Conservation (phyloP, 1,139 yeast species). For the Komagataea norvegica region DNA sequence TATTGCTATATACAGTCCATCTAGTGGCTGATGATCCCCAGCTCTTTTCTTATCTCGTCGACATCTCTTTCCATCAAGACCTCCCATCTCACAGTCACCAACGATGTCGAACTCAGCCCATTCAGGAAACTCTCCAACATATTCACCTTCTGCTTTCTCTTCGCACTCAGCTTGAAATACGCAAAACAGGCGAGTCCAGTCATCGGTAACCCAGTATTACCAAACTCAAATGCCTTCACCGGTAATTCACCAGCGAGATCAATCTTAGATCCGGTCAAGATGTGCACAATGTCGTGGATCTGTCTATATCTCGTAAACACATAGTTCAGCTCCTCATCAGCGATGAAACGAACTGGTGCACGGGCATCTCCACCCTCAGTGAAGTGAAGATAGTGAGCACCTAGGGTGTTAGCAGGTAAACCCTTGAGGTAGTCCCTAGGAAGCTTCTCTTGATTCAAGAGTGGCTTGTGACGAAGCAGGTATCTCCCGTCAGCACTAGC, state of each 20-base stretch:
- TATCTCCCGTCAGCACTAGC: slow-evolving; percentile 70
- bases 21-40: slow-evolving; percentile 32
- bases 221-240: slow-evolving; percentile 85
- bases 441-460: slow-evolving; percentile 71
- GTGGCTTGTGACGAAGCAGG: slow-evolving; percentile 72
- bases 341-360: slow-evolving; percentile 79
- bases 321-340: slow-evolving; percentile 86
- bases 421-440: slow-evolving; percentile 55
- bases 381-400: slow-evolving; percentile 74
- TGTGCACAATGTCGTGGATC: slow-evolving; percentile 95
- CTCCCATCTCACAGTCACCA: slow-evolving; percentile 94
- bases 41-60: slow-evolving; percentile 61
- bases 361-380: slow-evolving; percentile 94
- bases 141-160: slow-evolving; percentile 41
- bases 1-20: too few relatives aligned
- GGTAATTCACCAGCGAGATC: slow-evolving; percentile 95
- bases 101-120: slow-evolving; percentile 69
- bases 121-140: slow-evolving; percentile 63
- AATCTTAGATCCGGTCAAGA: slow-evolving; percentile 85
- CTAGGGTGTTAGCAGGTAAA: slow-evolving; percentile 71
- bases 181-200: slow-evolving; percentile 87
- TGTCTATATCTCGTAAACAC: slow-evolving; percentile 91
- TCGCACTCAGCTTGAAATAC: slow-evolving; percentile 63
- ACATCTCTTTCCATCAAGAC: slow-evolving; percentile 69
- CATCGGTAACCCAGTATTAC: slow-evolving; percentile 93